These are phyloP conservation scores for Mortierella sp. DNA, from an alignment of 371 early-diverging fungal genomes.

Conservation along the genomic window DNA sequence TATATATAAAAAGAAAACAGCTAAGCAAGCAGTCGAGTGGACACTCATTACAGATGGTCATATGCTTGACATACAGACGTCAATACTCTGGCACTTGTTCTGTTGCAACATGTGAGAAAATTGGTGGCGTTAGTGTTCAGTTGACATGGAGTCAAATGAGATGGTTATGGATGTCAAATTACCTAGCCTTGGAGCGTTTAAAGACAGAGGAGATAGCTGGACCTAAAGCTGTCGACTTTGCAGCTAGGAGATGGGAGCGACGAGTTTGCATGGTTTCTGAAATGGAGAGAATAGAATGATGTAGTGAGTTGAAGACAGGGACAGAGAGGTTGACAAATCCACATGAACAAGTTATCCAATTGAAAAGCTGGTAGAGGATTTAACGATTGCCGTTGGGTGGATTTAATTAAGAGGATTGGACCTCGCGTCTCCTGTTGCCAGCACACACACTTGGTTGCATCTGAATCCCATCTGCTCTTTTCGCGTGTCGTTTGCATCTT, in stretches of 20 bases:
- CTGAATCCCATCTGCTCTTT: slow-evolving; percentile 1
- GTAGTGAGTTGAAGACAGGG: background rate
- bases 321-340: background rate
- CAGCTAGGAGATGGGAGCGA: slow-evolving; percentile 7
- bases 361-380: background rate
- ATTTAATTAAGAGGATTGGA: background rate
- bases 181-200: slow-evolving; percentile 51
- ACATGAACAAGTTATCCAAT: background rate
- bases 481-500: background rate
- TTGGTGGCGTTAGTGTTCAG: slow-evolving; percentile 52
- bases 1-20: background rate
- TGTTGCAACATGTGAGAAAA: background rate
- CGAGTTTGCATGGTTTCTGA: slow-evolving; percentile 31
- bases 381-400: background rate
- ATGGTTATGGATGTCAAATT: background rate
- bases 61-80: background rate
- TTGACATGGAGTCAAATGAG: slow-evolving; percentile 4
- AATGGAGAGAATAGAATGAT: background rate
- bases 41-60: background rate
- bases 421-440: background rate
- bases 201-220: slow-evolving; percentile 31
- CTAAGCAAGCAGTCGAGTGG: background rate
- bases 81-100: slow-evolving; percentile 1
- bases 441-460: background rate
- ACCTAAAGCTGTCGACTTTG: slow-evolving; percentile 8